Evolutionary conservation across 2,329 filamentous ascomycete genomes (phyloP).

Genomic region (Xylariaceae sp.): DNA sequence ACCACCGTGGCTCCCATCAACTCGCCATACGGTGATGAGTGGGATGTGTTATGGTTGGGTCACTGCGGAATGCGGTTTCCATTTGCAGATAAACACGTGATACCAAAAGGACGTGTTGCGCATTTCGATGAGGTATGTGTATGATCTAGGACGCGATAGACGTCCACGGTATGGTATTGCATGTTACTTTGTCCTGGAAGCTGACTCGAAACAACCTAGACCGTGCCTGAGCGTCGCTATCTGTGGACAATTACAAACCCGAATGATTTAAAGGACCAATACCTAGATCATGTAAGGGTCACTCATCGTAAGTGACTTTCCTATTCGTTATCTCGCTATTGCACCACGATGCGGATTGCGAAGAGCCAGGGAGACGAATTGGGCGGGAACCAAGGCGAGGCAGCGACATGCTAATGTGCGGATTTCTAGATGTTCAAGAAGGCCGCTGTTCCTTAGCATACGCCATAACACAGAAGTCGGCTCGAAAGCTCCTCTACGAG

Average conservation of each 20-base stretch:
- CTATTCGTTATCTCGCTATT: background rate
- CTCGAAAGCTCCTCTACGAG: constrained; percentile 41
- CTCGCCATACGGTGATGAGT: constrained; percentile 43
- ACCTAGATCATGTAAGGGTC: constrained; percentile 42
- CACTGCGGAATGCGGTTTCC: constrained; percentile 43
- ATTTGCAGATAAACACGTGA: constrained; percentile 10
- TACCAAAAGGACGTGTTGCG: constrained; percentile 33
- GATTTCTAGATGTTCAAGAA: constrained; percentile 30
- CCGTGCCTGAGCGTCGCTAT: constrained; percentile 34
- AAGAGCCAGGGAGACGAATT: background rate
- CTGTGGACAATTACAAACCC: constrained; percentile 36
- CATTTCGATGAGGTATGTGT: constrained; percentile 21
- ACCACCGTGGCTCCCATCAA: background rate
- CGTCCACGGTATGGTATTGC: background rate
- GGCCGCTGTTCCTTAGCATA: constrained; percentile 44
- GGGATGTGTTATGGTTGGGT: constrained; percentile 53
- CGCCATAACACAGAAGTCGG: constrained; percentile 43
- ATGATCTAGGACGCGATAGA: background rate
- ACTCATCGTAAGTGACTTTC: constrained; percentile 31
- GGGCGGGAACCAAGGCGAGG: no score
- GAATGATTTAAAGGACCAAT: constrained; percentile 35
- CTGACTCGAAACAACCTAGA: constrained; percentile 22
- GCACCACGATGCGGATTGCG: background rate
- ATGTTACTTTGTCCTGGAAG: no score
- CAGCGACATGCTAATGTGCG: background rate